Conservation (phyloP, 2,329 filamentous ascomycete genomes). For the Alternaria postmessia region DNA sequence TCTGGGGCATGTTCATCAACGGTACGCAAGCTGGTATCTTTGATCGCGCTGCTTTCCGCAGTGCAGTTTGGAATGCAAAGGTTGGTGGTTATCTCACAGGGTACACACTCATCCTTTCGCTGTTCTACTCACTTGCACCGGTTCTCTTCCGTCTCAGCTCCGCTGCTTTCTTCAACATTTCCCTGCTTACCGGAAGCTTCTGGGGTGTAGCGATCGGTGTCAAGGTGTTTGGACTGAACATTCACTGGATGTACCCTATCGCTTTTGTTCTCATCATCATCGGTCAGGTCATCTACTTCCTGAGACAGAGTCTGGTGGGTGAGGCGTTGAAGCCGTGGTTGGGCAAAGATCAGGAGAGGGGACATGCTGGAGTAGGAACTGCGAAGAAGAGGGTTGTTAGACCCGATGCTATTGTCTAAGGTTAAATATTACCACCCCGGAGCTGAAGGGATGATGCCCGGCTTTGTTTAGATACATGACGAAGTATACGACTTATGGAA, state of each 20-base stretch:
- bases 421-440: background rate
- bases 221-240: constrained; percentile 77
- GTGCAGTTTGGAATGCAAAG: constrained; percentile 54
- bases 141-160: constrained; percentile 87
- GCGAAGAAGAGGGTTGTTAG: constrained; percentile 42
- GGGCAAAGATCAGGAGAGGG: constrained; percentile 79
- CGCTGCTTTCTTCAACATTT: constrained; percentile 97
- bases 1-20: constrained; percentile 91
- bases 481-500: background rate
- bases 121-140: constrained; percentile 90
- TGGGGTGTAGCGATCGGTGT: constrained; percentile 96
- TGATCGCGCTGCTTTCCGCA: constrained; percentile 75
- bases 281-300: constrained; percentile 86
- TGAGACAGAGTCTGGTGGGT: constrained; percentile 80
- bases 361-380: constrained; percentile 39
- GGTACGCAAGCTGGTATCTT: constrained; percentile 91
- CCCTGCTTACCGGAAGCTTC: constrained; percentile 91
- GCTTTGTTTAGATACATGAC: background rate
- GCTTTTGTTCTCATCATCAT: constrained; percentile 92
- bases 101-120: constrained; percentile 80
- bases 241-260: constrained; percentile 94
- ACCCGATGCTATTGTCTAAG: constrained; percentile 39
- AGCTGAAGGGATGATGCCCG: background rate
- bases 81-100: constrained; percentile 86
- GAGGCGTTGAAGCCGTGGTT: constrained; percentile 97